Base-by-base conservation (phyloP, 2,329 filamentous ascomycete species). In the Penicillium freii region DNA sequence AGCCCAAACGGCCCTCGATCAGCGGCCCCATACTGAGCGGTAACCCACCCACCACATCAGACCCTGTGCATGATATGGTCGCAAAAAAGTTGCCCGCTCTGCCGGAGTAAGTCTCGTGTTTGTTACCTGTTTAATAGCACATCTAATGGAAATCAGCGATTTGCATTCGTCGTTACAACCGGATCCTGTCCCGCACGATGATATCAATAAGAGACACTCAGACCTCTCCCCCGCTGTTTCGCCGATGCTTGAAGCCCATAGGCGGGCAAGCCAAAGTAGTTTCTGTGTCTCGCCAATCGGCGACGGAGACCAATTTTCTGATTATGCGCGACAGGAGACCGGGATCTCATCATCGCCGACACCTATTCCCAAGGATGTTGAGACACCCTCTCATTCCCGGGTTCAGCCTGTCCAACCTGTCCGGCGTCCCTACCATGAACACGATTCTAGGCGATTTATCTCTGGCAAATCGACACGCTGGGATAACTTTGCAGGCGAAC, bases 401-500 rank as follows among this genome's bases (percentile, higher is more conserved):
- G 23, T 52, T 25, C 39, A 57, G 11, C n/a, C 42, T 15, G 39
- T 56, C 13, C 54, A 51, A 13, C 43, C 53, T 21, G 40, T 39
- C 6, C 44, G 23, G 15, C 17, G 31, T 23, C 21, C 51, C 9
- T 53, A 51, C 11, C 34, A 52, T 25, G 31, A 40, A 7, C 56
- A 56, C 6, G 61, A 44, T n/a, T 48, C 49, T 31, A 61, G 51
- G 33, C 62, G 62, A 11, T 62, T 63, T 40, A 55, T 61, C 46
- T 43, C 52, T 17, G 46, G 62, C 10, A 36, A 60, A 54, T 43
- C 56, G 40, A 70, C 71, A n/a, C 63, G 63, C 64, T 89, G 86
- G 86, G 86, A 90, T 73, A 82, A 82, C 47, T 84, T 83, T 68
- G 87, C 87, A 3, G 87, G 85, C 9, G 87, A 89, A 66, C 83